Evolutionary conservation across 805 yeast species (phyloP).

Genomic region (Zygosaccharomyces bisporus): DNA sequence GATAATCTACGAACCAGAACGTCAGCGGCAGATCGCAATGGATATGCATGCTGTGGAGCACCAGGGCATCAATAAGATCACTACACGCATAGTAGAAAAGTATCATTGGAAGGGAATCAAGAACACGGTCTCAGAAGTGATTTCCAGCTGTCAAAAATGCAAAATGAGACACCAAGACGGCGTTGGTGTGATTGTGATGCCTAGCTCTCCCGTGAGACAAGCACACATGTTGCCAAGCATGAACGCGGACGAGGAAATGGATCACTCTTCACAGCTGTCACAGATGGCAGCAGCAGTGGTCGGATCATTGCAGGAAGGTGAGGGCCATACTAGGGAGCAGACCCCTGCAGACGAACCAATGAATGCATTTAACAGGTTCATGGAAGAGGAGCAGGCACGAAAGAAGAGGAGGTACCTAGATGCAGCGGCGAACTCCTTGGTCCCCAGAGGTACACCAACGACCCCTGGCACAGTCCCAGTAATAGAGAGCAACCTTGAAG

Average conservation of each 20-base stretch:
- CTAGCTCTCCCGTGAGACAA: constrained; percentile 20
- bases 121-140: constrained; percentile 76
- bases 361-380: constrained; percentile 29
- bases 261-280: constrained; percentile 21
- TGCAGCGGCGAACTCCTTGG: constrained; percentile 12
- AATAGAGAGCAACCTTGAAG: constrained; percentile 21
- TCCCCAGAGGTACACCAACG: constrained; percentile 4
- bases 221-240: constrained; percentile 29
- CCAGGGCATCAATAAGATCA: constrained; percentile 85
- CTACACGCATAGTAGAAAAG: constrained; percentile 67
- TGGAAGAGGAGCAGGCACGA: constrained; percentile 22
- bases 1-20: constrained; percentile 72
- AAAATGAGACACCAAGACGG: constrained; percentile 43
- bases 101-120: constrained; percentile 93
- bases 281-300: constrained; percentile 31
- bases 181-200: constrained; percentile 31
- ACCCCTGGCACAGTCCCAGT: constrained; percentile 14
- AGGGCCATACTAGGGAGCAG: not conserved
- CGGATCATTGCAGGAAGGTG: constrained; percentile 20
- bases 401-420: constrained; percentile 22
- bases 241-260: constrained; percentile 15
- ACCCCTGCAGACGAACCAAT: constrained; percentile 15
- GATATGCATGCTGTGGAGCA: constrained; percentile 68
- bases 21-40: constrained; percentile 70
- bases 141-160: constrained; percentile 73